Base-by-base conservation (phyloP, 2,329 filamentous ascomycete species). In the Stagonosporopsis rhizophila region DNA sequence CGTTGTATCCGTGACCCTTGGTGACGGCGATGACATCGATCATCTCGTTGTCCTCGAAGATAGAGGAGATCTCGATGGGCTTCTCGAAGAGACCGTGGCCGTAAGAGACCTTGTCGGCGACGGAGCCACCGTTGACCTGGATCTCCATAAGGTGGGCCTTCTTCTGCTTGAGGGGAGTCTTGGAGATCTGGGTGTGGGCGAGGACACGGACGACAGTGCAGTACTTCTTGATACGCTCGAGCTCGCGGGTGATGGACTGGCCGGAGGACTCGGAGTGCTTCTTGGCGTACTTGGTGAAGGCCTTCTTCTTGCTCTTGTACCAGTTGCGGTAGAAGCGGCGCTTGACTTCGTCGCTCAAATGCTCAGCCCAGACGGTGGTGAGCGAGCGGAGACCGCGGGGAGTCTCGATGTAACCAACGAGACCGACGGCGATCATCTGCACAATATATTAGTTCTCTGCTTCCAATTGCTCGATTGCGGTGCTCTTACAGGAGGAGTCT, bases 301-400 rank as follows among this genome's bases (percentile, higher is more conserved):
- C 95, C 94, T 99, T 99, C 92, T 97, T 98, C 93, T 99, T 99
- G 88, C 89, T 92, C 90, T 96, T 96, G 91, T 99, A 99, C 95
- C 95, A 99, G 90, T 99, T 99, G 92, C 98, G 98, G 91, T 99
- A 99, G 92, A 99, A 99, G 80, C 95, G 91, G 78, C 95, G 91
- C 90, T 96, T 96, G 82, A 99, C 80, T 85, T 98, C 95, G 82
- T 99, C 95, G 83, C 90, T 91, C 82, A 99, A 83, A 82, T 99
- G 95, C 89, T 98, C 95, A 78, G 95, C 95, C 95, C 95, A 99
- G 80, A 99, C 92, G 79, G 95, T 98, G 81, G 93, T 97, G 82
- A 99, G 92, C 71, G 95, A 99, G 82, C 95, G 94, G 78, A 99
- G 92, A 85, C 95, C 95, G 78, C 95, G 95, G 82, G 95, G 95